Evolutionary conservation across 371 early-diverging fungal genomes (phyloP).

Genomic region (Syncephalastrum monosporum): DNA sequence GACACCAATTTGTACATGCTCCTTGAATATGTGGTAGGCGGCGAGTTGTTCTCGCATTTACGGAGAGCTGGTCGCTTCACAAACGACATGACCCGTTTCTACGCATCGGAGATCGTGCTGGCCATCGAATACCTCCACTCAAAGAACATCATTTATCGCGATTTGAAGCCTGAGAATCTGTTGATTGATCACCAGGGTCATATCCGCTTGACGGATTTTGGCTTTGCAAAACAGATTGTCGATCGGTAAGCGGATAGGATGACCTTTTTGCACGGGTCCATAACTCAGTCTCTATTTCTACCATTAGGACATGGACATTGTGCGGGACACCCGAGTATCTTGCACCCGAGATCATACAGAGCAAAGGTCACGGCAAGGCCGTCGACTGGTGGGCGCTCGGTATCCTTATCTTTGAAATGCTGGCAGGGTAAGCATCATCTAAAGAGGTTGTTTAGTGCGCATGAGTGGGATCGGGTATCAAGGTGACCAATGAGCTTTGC

Average conservation of each 20-base stretch:
- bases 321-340: constrained; percentile 99
- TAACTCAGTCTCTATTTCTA: constrained; percentile 26
- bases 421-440: constrained; percentile 67
- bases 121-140: constrained; percentile 84
- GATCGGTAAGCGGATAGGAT: constrained; percentile 33
- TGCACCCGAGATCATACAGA: constrained; percentile 98
- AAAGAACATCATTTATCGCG: constrained; percentile 87
- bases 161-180: constrained; percentile 87
- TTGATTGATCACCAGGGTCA: constrained; percentile 86
- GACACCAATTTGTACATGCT: constrained; percentile 83
- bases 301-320: constrained; percentile 80
- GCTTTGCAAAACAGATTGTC: constrained; percentile 78
- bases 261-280: background rate
- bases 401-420: constrained; percentile 95
- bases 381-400: constrained; percentile 99
- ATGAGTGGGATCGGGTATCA: background rate
- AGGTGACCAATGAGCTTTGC: background rate
- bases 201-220: constrained; percentile 95
- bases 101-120: constrained; percentile 64
- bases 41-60: constrained; percentile 89
- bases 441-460: background rate
- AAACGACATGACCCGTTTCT: constrained; percentile 79
- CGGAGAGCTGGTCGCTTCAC: constrained; percentile 81
- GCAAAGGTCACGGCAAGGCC: constrained; percentile 94
- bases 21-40: constrained; percentile 90